phyloP scores from a whole-genome alignment of 805 yeast genomes.

The Cyberlindnera suaveolens region DNA sequence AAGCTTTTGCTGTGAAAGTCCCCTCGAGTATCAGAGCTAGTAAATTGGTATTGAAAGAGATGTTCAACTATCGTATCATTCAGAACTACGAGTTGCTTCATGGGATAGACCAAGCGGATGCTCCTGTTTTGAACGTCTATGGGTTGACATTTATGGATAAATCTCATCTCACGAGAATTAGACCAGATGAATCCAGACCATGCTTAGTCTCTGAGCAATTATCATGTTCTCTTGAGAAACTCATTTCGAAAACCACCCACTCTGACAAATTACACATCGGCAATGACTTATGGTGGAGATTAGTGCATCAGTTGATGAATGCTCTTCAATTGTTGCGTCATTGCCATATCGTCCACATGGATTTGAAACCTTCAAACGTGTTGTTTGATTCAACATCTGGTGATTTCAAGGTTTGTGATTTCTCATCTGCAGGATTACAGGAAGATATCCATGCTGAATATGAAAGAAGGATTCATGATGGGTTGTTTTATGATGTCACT shows the following conservation, averaged over 20 bases:
- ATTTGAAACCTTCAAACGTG: constrained; percentile 41
- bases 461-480: constrained; percentile 12
- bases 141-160: constrained; percentile 16
- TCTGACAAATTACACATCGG: constrained; percentile 17
- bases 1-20: constrained; percentile 16
- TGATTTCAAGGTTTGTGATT: constrained; percentile 39
- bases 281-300: constrained; percentile 26
- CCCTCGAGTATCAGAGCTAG: constrained; percentile 11
- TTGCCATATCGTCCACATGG: constrained; percentile 37
- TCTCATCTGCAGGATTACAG: constrained; percentile 32
- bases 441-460: constrained; percentile 16
- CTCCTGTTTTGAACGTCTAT: constrained; percentile 15
- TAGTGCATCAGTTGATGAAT: constrained; percentile 24
- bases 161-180: constrained; percentile 6
- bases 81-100: constrained; percentile 4
- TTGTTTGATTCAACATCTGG: constrained; percentile 23
- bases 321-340: constrained; percentile 23
- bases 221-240: constrained; percentile 19
- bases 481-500: constrained; percentile 27
- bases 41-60: constrained; percentile 15
- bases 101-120: constrained; percentile 2
- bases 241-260: constrained; percentile 11
- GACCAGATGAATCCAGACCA: constrained; percentile 13
- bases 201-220: constrained; percentile 12
- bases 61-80: constrained; percentile 14